Percentiles rank a stretch among this genome's conserved stretches.
These are phyloP conservation scores for Dictyostelium citrinum DNA, from an alignment of 78 protist species.

Conservation along the genomic window DNA sequence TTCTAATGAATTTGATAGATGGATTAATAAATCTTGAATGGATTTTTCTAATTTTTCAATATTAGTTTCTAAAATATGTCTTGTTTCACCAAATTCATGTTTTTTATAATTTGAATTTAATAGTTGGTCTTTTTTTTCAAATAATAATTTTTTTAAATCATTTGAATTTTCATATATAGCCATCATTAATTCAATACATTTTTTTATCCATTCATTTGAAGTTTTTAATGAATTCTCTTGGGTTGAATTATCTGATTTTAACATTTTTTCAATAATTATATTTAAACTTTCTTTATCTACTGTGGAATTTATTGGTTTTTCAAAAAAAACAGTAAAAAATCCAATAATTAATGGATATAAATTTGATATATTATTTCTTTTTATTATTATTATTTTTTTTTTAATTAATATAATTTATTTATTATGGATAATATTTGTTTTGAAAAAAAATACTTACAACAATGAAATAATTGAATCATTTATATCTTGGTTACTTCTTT, in stretches of 20 bases:
- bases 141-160: not conserved
- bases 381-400: not conserved
- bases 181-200: not conserved
- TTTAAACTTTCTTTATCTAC: not conserved
- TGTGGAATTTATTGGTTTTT: not conserved
- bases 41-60: not conserved
- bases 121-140: not conserved
- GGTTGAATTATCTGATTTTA: not conserved
- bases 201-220: not conserved
- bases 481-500: not conserved
- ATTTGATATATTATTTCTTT: not conserved
- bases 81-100: not conserved
- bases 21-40: not conserved
- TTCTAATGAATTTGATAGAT: not conserved
- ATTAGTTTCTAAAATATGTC: not conserved
- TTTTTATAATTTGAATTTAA: not conserved
- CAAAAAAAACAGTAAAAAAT: not conserved
- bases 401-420: no score
- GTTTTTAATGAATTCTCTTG: not conserved
- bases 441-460: not conserved
- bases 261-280: not conserved
- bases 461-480: not conserved
- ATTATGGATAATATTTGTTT: no score
- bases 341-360: not conserved
- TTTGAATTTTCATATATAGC: not conserved